A percentile compares a stretch with the other conserved stretches of the same genome.
Conservation (phyloP, 495 filamentous ascomycete genomes). For the Copromyces sp. region DNA sequence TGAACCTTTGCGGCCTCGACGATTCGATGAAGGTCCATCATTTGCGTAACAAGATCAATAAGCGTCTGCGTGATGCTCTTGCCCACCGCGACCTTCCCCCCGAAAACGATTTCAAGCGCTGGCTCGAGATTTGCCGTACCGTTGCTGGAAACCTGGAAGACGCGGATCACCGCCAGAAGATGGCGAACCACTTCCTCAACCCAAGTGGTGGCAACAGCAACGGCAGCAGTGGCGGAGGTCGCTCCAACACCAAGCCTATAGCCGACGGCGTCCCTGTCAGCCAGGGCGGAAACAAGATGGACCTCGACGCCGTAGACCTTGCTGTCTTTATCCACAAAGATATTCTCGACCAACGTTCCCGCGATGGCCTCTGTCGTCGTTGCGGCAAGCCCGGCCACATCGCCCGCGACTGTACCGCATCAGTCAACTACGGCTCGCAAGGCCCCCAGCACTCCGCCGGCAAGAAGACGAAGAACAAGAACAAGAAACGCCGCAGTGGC, state of each 20-base stretch:
- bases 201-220: not conserved
- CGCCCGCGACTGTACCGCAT: no score
- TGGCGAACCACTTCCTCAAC: not conserved
- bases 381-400: not conserved
- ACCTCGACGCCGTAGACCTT: not conserved
- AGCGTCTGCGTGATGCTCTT: not conserved
- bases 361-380: not conserved
- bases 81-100: not conserved
- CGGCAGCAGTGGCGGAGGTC: not conserved
- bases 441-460: no score
- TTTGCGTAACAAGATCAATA: not conserved
- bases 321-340: not conserved
- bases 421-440: no score
- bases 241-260: not conserved
- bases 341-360: not conserved
- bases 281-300: not conserved
- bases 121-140: not conserved
- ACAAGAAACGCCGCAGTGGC: no score
- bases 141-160: rapidly evolving
- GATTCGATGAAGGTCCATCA: not conserved
- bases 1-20: not conserved
- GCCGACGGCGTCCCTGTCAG: not conserved
- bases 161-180: not conserved
- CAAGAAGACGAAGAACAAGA: no score
- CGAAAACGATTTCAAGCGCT: not conserved